Evolutionary conservation across 2,329 filamentous ascomycete genomes (phyloP).

Genomic region (Neoscytalidium dimidiatum): DNA sequence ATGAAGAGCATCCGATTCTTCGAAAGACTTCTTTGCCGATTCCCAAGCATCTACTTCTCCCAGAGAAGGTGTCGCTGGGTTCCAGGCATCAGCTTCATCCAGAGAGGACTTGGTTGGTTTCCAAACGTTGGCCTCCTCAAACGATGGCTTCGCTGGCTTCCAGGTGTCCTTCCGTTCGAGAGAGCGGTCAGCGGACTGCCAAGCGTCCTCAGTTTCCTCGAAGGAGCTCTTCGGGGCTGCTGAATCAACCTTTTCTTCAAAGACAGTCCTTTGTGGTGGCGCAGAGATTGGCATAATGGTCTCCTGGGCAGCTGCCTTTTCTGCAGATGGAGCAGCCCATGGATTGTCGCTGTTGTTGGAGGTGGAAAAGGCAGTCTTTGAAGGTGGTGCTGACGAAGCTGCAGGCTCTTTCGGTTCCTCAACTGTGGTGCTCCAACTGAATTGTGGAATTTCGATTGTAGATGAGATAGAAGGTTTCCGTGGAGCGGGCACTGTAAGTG

Average conservation of each 20-base stretch:
- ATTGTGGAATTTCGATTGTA: neutral
- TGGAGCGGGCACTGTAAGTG: neutral
- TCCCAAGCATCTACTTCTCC: neutral
- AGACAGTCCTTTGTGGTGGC: neutral
- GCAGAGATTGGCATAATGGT: neutral
- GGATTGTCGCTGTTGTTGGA: neutral
- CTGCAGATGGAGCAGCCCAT: neutral
- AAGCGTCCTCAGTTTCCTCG: neutral
- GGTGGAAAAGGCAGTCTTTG: neutral
- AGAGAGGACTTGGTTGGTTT: neutral
- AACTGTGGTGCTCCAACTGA: conserved; percentile 2
- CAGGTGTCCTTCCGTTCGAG: neutral
- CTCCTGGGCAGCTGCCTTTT: neutral
- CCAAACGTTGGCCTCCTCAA: neutral
- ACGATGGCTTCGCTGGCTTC: neutral
- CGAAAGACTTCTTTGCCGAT: neutral
- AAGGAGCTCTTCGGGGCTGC: neutral
- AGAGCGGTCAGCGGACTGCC: neutral
- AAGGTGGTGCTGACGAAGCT: conserved; percentile 2
- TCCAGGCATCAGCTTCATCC: neutral
- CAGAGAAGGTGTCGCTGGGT: neutral
- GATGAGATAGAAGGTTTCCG: neutral
- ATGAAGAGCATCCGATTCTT: neutral
- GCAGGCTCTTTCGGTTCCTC: conserved; percentile 1
- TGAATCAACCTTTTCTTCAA: neutral